A percentile compares a stretch with the other conserved stretches of the same genome.
Conservation (phyloP, 2,329 filamentous ascomycete genomes). For the Myriangium duriaei region DNA sequence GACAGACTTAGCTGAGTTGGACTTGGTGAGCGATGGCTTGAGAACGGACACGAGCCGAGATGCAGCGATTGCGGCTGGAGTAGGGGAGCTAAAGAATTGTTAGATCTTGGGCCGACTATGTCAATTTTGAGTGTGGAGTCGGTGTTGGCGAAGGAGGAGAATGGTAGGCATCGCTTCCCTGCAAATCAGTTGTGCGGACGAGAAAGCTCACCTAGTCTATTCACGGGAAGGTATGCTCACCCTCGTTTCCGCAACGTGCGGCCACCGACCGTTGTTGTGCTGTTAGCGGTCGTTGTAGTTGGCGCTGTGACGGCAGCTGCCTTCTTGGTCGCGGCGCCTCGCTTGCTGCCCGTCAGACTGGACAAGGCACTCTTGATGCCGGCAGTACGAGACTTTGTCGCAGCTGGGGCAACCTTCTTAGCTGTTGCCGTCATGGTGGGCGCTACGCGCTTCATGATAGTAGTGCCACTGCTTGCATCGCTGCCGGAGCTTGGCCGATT, state of each 20-base stretch:
- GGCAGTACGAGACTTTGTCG: conserved; percentile 25
- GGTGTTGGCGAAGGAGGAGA: no score
- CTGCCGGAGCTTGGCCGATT: conserved; percentile 30
- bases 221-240: conserved; percentile 8
- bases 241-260: conserved; percentile 9
- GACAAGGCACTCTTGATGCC: conserved; percentile 44
- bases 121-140: no score
- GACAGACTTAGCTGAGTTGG: no score
- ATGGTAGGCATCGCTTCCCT: no score
- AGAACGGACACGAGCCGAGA: no score
- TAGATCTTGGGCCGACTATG: background rate
- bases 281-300: conserved; percentile 17
- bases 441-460: conserved; percentile 45
- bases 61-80: background rate
- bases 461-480: conserved; percentile 49
- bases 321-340: conserved; percentile 28
- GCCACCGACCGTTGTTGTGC: conserved; percentile 15
- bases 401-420: conserved; percentile 10
- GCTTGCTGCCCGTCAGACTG: conserved; percentile 35
- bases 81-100: background rate
- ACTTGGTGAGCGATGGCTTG: no score
- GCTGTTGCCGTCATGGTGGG: conserved; percentile 15
- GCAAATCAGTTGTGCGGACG: no score
- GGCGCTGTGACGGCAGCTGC: conserved; percentile 28
- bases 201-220: background rate